Evolutionary conservation across 2,329 filamentous ascomycete species (phyloP).

Genomic region (Daldinia eschscholtzii): DNA sequence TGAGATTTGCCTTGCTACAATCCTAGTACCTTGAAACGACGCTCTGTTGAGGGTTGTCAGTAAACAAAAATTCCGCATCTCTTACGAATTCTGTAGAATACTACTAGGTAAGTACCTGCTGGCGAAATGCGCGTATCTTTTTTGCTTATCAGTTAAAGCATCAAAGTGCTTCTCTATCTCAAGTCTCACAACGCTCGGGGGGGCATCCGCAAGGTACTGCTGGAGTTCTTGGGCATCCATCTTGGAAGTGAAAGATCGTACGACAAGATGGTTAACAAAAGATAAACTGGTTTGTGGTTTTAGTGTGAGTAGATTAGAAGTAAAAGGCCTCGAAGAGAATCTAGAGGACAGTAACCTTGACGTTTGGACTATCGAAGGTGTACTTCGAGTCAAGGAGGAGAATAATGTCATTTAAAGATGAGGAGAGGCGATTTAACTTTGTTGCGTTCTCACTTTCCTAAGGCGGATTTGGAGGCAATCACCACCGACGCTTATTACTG

Average conservation of each 20-base stretch:
- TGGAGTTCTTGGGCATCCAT: constrained; percentile 72
- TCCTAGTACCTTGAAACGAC: constrained; percentile 80
- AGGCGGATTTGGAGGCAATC: neutral
- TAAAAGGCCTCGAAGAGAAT: constrained; percentile 23
- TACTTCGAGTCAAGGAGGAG: constrained; percentile 35
- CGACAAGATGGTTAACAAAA: constrained; percentile 16
- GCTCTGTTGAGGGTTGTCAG: constrained; percentile 64
- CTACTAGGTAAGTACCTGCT: constrained; percentile 75
- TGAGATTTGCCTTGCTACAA: constrained; percentile 84
- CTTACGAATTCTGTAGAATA: neutral
- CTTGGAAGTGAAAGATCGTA: constrained; percentile 48
- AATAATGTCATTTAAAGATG: constrained; percentile 37
- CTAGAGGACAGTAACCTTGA: constrained; percentile 38
- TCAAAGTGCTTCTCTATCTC: constrained; percentile 95
- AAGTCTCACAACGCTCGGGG: constrained; percentile 87
- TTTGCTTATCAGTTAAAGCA: constrained; percentile 78
- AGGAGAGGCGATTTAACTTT: constrained; percentile 12
- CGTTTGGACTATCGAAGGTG: constrained; percentile 43
- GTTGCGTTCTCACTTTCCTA: constrained; percentile 16
- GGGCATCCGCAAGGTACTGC: constrained; percentile 91
- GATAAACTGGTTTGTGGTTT: neutral
- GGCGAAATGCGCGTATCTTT: constrained; percentile 92
- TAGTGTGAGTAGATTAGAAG: neutral
- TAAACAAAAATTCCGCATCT: constrained; percentile 5
- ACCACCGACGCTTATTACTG: neutral